Base-by-base conservation (phyloP, 1,284 basidiomycete species). In the Apiotrichum montevideense region DNA sequence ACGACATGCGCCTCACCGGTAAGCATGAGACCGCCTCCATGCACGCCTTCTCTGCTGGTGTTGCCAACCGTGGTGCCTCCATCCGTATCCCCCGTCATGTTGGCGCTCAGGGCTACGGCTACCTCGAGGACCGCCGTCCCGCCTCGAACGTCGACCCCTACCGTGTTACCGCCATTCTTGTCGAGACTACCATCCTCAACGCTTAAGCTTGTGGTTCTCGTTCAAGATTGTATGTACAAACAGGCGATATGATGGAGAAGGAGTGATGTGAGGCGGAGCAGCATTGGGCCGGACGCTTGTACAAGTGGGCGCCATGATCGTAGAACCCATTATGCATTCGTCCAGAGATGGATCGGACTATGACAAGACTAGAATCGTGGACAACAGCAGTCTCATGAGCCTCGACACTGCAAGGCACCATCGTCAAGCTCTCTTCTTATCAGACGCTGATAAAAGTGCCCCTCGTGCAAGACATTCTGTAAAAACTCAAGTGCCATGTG, bases 141-240 rank as follows among this genome's bases (percentile, higher is more conserved):
- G 95, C 95, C 54, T 97, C 93, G 73, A 98, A 98, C 83, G 90
- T 97, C 68, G 90, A 94, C 77, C 88, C 90, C 10, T 94, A 93
- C 77, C 87, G 87, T 62, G 67, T 72, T 52, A 69, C 88, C 41
- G 77, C 82, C 68, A 96, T 95, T 78, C 87, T 98, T 65, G 88
- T 94, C 62, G 90, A 96, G 82, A 97, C 95, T 54, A 94, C 90
- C 40, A 68, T 80, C 49, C 72, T 76, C 60, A 67, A 70, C 63
- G 57, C 54, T 35, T 54, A 46, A 52, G 39, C 45, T 33, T 39
- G 35, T 8, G 33, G 11, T 14, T n/a, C 10, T 49, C 11, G n/a
- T 3, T 15, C 10, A 13, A 35, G 14, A 48, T 43, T 49, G 45
- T 55, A 52, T 59, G 54, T 52, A 53, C 35, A n/a, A 52, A 42